A percentile compares a stretch with the other conserved stretches of the same genome.
Conservation (phyloP, 768 basidiomycete species). For the Pisolithus albus region DNA sequence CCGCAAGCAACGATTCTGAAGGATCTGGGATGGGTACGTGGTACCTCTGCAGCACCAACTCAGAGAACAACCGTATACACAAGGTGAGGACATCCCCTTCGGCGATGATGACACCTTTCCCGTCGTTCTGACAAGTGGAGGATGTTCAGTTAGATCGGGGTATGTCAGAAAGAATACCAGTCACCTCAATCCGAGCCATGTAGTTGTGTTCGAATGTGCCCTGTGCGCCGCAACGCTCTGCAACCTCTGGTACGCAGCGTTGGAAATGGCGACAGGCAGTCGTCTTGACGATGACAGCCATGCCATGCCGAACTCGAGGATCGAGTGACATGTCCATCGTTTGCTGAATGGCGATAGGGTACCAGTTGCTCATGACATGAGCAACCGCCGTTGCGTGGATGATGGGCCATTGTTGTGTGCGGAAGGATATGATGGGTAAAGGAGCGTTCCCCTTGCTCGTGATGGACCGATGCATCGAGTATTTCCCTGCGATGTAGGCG, state of each 20-base stretch:
- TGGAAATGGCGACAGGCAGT: constrained; percentile 50
- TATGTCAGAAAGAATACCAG: constrained; percentile 10
- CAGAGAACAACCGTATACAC: constrained; percentile 52
- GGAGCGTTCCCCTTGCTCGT: constrained; percentile 36
- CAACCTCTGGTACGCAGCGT: constrained; percentile 43
- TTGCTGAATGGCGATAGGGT: constrained; percentile 30
- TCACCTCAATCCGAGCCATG: constrained; percentile 48
- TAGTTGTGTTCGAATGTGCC: constrained; percentile 61
- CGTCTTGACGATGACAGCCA: constrained; percentile 52
- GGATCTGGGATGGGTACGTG: constrained; percentile 38
- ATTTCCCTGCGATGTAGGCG: constrained; percentile 52
- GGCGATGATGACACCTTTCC: constrained; percentile 49
- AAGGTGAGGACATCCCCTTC: constrained; percentile 49
- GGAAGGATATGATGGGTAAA: constrained; percentile 53
- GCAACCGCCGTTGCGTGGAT: constrained; percentile 45
- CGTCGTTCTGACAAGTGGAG: constrained; percentile 27
- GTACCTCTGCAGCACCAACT: constrained; percentile 52
- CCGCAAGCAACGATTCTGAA: constrained; percentile 45
- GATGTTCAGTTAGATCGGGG: not conserved
- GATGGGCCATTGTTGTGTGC: constrained; percentile 60
- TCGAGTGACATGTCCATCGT: constrained; percentile 36
- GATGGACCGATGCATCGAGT: constrained; percentile 49
- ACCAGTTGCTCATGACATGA: constrained; percentile 47
- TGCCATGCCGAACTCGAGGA: constrained; percentile 45
- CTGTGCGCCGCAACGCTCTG: constrained; percentile 62